phyloP scores from a whole-genome alignment of 1,139 yeast genomes.

The Suzukiozyma palmioleophila region DNA sequence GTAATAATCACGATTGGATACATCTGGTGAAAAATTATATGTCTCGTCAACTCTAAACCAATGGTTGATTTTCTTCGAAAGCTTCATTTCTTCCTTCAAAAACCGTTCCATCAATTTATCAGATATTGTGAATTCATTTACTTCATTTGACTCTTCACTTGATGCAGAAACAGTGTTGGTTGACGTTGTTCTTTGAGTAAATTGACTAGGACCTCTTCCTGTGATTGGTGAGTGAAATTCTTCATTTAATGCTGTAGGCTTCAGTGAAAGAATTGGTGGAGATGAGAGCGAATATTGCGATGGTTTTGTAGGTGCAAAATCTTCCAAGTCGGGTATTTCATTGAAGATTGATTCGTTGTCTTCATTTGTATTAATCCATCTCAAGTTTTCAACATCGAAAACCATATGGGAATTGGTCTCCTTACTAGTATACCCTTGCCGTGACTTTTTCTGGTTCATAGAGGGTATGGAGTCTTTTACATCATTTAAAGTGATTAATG shows the following conservation, averaged over 20 bases:
- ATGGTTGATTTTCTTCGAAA: slow-evolving; percentile 43
- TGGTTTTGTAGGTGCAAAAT: slow-evolving; percentile 10
- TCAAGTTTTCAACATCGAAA: slow-evolving; percentile 53
- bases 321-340: slow-evolving; percentile 42
- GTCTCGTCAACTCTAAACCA: slow-evolving; percentile 48
- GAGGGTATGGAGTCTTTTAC: slow-evolving; percentile 15
- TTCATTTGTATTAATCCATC: slow-evolving; percentile 45
- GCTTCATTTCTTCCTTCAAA: slow-evolving; percentile 47
- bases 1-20: slow-evolving; percentile 33
- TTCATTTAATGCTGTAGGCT: background rate
- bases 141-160: slow-evolving; percentile 1
- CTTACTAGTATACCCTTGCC: background rate
- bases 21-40: slow-evolving; percentile 16
- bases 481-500: slow-evolving; percentile 32
- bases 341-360: slow-evolving; percentile 51
- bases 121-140: slow-evolving; percentile 36
- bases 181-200: slow-evolving; percentile 36
- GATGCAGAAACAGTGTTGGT: slow-evolving; percentile 14
- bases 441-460: slow-evolving; percentile 9
- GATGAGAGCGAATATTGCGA: slow-evolving; percentile 9
- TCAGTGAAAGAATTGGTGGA: slow-evolving; percentile 2
- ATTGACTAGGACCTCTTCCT: slow-evolving; percentile 22
- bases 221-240: slow-evolving; percentile 10
- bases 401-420: slow-evolving; percentile 45
- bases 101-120: slow-evolving; percentile 38